Base-by-base conservation (phyloP, 805 yeast species). In the Candida mattraensis region DNA sequence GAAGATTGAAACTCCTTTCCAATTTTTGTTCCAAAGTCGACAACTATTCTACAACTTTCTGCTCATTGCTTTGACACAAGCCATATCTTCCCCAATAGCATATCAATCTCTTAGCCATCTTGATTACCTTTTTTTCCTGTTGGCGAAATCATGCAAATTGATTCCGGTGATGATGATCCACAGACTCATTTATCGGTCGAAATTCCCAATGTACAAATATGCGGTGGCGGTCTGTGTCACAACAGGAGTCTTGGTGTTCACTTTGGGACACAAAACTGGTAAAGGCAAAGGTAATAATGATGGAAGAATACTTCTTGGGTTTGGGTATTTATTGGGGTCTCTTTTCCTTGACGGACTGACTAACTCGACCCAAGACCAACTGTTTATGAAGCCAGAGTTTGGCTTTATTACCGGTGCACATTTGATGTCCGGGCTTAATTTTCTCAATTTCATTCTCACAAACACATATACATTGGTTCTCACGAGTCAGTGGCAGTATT, bases 151-250 rank as follows among this genome's bases (percentile, higher is more conserved):
- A 36, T 91, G 98, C 58, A 93, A 93, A 53, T 70, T 93, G 59
- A 77, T 93, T 15, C 99, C 99, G 0, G 95, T 91, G n/a, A 80
- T 93, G 83, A 56, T 85, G 21, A 84, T 93, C 3, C 96, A 88
- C 53, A 64, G 81, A 39, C 48, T 78, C 11, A 50, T 86, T 9
- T 91, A 88, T 62, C 70, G 83, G 27, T 76, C 84, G 4, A 64
- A 61, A 35, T 91, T 87, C 58, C 88, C 96, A 0, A 36, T 60
- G 2, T 78, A 81, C 62, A 93, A 93, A 61, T 85, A 85, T 55
- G 41, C 75, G 11, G 94, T 91, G 13, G 96, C 95, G 0, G 45
- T 66, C 0, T 53, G 74, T n/a, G 91, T 93, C 15, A 89, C 97
- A 1, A 33, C 64, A 0, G 99, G 99, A 2, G 97, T 93, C 9